A percentile compares a stretch with the other conserved stretches of the same genome.
These are phyloP conservation scores for Geosmithia morbida DNA, from an alignment of 2,329 filamentous ascomycete species.

Conservation along the genomic window DNA sequence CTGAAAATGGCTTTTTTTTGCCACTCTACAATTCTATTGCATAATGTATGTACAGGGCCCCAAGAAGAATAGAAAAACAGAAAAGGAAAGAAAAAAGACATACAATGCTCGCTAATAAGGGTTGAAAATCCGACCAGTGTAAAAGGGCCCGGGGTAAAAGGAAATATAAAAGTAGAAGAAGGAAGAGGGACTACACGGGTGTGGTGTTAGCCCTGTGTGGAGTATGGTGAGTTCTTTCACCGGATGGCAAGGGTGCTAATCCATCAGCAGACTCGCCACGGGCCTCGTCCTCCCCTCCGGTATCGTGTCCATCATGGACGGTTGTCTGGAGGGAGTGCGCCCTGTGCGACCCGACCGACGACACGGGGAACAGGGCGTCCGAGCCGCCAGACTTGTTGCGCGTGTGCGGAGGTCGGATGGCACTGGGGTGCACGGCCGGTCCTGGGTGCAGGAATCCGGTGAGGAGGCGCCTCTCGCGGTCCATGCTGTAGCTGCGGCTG, in stretches of 20 bases:
- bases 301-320: neutral
- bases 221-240: neutral
- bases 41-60: too few relatives aligned
- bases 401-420: slow-evolving; percentile 12
- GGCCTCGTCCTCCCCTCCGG: neutral
- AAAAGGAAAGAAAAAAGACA: too few relatives aligned
- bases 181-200: too few relatives aligned
- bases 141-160: too few relatives aligned
- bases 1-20: too few relatives aligned
- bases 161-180: too few relatives aligned
- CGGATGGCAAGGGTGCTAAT: neutral
- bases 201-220: too few relatives aligned
- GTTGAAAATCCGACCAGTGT: too few relatives aligned
- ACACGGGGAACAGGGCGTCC: neutral
- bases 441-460: slow-evolving; percentile 29
- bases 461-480: slow-evolving; percentile 12
- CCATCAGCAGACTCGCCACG: neutral
- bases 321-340: slow-evolving; percentile 2
- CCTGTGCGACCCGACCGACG: slow-evolving; percentile 1
- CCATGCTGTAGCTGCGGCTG: slow-evolving; percentile 21
- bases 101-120: too few relatives aligned
- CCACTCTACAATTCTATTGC: too few relatives aligned
- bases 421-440: slow-evolving; percentile 20
- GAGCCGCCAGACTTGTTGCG: slow-evolving; percentile 1
- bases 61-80: too few relatives aligned